Conservation (phyloP, 305 asterid genomes). For the Andrographis paniculata region DNA sequence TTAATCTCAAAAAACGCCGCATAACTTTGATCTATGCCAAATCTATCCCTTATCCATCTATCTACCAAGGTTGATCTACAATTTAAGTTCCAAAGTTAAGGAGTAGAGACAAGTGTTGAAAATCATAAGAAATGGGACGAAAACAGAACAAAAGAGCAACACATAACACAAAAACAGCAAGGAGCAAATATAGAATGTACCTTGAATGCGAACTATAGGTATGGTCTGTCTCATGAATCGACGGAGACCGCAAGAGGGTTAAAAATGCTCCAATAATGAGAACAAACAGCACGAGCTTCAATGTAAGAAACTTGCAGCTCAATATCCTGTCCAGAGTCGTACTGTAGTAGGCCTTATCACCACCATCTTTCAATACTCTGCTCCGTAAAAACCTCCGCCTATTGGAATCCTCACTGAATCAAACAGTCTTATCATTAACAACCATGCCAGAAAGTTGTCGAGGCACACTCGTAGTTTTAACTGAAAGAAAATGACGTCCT, state of each 20-base stretch:
- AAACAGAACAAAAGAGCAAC: neutral
- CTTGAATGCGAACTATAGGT: slow-evolving; percentile 31
- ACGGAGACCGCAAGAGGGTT: slow-evolving; percentile 46
- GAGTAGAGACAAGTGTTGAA: neutral
- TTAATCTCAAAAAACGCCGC: slow-evolving; percentile 42
- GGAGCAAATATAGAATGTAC: slow-evolving; percentile 26
- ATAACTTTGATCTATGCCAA: slow-evolving; percentile 42
- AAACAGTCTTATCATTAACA: slow-evolving; percentile 17
- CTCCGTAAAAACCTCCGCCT: slow-evolving; percentile 48
- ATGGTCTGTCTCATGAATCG: slow-evolving; percentile 48
- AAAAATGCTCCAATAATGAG: slow-evolving; percentile 57
- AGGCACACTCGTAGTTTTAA: too few species aligned
- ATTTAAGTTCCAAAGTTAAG: slow-evolving; percentile 8
- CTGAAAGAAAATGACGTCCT: too few species aligned
- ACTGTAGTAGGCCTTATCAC: slow-evolving; percentile 42
- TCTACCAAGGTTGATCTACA: slow-evolving; percentile 44
- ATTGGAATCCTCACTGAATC: slow-evolving; percentile 61
- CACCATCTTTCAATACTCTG: slow-evolving; percentile 59
- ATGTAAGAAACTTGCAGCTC: slow-evolving; percentile 43
- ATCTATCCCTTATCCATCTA: slow-evolving; percentile 37
- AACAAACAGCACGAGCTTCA: slow-evolving; percentile 58
- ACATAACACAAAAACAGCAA: neutral
- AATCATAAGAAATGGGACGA: neutral
- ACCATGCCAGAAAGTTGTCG: neutral
- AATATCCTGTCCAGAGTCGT: slow-evolving; percentile 42